phyloP scores from a whole-genome alignment of 371 early-diverging fungal species.

The Mucor mucedo region DNA sequence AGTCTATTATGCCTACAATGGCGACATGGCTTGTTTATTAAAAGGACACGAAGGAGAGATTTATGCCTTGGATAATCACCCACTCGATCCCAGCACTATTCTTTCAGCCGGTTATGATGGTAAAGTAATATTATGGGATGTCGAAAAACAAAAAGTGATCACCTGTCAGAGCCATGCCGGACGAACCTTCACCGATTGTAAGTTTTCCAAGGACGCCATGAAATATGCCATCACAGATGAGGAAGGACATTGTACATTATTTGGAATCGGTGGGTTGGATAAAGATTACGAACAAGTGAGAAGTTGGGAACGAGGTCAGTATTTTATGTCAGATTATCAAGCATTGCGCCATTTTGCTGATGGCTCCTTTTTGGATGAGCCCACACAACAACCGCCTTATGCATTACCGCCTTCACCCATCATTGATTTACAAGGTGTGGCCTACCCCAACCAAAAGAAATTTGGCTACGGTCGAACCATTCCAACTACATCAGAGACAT shows the following conservation, averaged over 20 bases:
- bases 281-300: slow-evolving; percentile 64
- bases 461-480: slow-evolving; percentile 66
- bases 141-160: slow-evolving; percentile 30
- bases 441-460: slow-evolving; percentile 68
- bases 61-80: slow-evolving; percentile 81
- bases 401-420: slow-evolving; percentile 64
- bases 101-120: slow-evolving; percentile 89
- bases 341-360: slow-evolving; percentile 68
- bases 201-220: slow-evolving; percentile 61
- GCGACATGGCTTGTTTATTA: slow-evolving; percentile 57
- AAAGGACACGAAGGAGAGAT: slow-evolving; percentile 69
- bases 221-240: slow-evolving; percentile 74
- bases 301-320: slow-evolving; percentile 72
- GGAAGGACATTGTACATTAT: slow-evolving; percentile 70
- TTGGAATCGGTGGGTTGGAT: slow-evolving; percentile 65
- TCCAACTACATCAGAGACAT: slow-evolving; percentile 53
- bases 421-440: slow-evolving; percentile 71
- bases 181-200: slow-evolving; percentile 53
- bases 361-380: slow-evolving; percentile 75
- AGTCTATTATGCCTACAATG: slow-evolving; percentile 67
- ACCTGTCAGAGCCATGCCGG: slow-evolving; percentile 38
- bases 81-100: slow-evolving; percentile 67
- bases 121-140: slow-evolving; percentile 83
- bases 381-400: slow-evolving; percentile 72
- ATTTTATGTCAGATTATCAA: slow-evolving; percentile 75